A percentile compares a stretch with the other conserved stretches of the same genome.
Evolutionary conservation across 2,329 filamentous ascomycete species (phyloP).

Genomic region (Arthroderma uncinatum): DNA sequence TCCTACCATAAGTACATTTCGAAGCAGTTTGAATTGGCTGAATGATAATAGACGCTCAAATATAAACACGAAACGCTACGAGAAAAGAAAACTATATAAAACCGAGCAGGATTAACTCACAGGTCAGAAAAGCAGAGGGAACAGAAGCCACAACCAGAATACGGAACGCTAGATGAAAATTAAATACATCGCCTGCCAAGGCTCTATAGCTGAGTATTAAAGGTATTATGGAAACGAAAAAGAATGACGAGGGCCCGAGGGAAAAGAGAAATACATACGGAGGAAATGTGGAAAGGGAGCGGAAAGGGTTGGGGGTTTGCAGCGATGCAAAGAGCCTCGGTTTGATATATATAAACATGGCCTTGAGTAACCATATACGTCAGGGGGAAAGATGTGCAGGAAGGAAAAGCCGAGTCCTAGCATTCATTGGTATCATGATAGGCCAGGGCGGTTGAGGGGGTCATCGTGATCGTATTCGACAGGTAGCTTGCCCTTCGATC

Average conservation of each 20-base stretch:
- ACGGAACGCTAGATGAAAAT: neutral
- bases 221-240: neutral
- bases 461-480: neutral
- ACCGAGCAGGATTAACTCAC: neutral
- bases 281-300: neutral
- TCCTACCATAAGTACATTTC: neutral
- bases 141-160: neutral
- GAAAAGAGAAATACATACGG: neutral
- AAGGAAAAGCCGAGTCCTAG: neutral
- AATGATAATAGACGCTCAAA: neutral
- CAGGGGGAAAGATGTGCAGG: neutral
- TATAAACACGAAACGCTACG: neutral
- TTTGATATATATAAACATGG: neutral
- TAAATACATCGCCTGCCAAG: slow-evolving; percentile 1
- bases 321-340: too few relatives aligned
- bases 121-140: neutral
- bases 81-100: neutral
- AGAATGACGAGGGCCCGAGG: neutral
- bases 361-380: neutral
- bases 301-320: neutral
- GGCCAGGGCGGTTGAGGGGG: neutral
- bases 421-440: neutral
- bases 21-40: neutral
- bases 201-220: slow-evolving; percentile 5
- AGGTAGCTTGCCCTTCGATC: slow-evolving; percentile 3